Base-by-base conservation (phyloP, 1,284 basidiomycete species). In the Kalmanozyma brasiliensis region DNA sequence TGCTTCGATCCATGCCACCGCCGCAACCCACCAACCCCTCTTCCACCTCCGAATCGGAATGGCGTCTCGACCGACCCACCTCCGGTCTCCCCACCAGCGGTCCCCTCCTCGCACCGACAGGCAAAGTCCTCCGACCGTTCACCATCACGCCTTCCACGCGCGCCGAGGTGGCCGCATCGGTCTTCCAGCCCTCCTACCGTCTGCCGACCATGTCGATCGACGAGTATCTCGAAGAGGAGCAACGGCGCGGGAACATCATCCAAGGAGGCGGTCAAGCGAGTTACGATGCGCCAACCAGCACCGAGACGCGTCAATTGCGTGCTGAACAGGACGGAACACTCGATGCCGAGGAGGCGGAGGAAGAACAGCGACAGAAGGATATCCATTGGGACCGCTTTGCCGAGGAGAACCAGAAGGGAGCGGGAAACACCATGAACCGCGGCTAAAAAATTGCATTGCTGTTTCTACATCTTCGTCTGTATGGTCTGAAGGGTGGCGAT, bases 161-260 rank as follows among this genome's bases (percentile, higher is more conserved):
- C 19, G 13, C 89, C 89, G 70, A 87, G 93, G 14, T 91, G 87
- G 71, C 79, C 79, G 4, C 91, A 0, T 88, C 92, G 77, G 94
- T 98, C 3, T 98, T 98, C 84, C 87, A 89, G 14, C 87, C 92
- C 4, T 88, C 87, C n/a, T 89, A 97, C 81, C 87, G 90, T 20
- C 85, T 98, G 26, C 95, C 95, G 3, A 95, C 93, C 0, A 98
- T 99, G 96, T 88, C 90, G 1, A 89, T 98, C 72, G 95, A 98
- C 78, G 92, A 98, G 82, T 98, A 95, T 79, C 86, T 98, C 20
- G 89, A 91, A 71, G 89, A 94, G 60, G 95, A 98, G 81, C 84
- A 86, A 49, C 85, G 89, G 60, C 85, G 91, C 47, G 94, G 94
- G 0, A 94, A 93, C 55, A 89, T 98, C 75, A 89, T 97, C 62